Evolutionary conservation across 768 basidiomycete genomes (phyloP), one percentile per base, ranked within the genome.

Genomic region (Naganishia antarctica): DNA sequence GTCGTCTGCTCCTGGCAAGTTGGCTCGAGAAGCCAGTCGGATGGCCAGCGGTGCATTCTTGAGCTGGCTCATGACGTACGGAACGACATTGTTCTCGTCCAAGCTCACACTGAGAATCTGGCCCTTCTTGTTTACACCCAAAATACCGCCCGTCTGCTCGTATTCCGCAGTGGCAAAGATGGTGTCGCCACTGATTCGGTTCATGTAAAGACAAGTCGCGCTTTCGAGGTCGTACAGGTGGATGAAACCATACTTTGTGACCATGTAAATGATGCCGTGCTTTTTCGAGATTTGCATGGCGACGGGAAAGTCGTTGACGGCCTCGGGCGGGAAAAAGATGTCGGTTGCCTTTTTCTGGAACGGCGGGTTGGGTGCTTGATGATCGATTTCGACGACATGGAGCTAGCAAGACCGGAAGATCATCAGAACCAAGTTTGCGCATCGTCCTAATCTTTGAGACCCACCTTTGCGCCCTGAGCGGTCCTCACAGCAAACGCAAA

Each of bases 121-220:
- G 32, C 96, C 96, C 80, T 98, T 98, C 84, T 94, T 90, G 84
- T 99, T 99, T 74, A 99, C 92, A 69, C 94, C 94, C 68, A 99
- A 91, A 78, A 99, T 96, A 81, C 96, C 96, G 74, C 91, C 85
- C 3, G 87, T 86, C 18, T 86, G 84, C 77, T 97, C 93, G 73
- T 97, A 91, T 73, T 97, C 93, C 34, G 94, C 90, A 13, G 96
- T 97, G 47, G 96, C 92, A 76, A 99, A 99, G 76, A 99, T 98
- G 34, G 96, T 98, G 81, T 99, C 96, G 34, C 96, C 94, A 45
- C 90, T 92, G 76, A 99, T 99, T 69, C 96, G 89, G 83, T 99
- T 99, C 96, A 99, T 99, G 82, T 98, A 99, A 65, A 99, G 86
- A 80, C 96, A 98, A 46, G 90, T 87, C 63, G 93, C 96, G 9